These are phyloP conservation scores for Aspergillus sp. DNA, from an alignment of 2,329 filamentous ascomycete genomes.

Conservation along the genomic window DNA sequence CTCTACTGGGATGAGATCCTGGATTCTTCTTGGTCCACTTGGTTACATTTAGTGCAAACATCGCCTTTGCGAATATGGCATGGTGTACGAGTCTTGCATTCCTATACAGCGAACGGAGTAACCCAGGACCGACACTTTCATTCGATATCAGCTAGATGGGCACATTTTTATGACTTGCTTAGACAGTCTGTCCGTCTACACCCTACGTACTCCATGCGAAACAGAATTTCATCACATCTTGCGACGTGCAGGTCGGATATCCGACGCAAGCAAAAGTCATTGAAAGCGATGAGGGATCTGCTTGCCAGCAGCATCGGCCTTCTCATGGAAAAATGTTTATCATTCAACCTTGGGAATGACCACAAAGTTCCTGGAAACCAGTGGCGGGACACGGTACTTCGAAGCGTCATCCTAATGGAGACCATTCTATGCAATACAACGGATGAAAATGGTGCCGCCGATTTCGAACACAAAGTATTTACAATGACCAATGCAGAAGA, in stretches of 20 bases:
- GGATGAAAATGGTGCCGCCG: constrained; percentile 48
- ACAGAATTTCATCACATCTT: constrained; percentile 69
- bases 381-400: constrained; percentile 70
- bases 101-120: constrained; percentile 40
- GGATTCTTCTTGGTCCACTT: constrained; percentile 68
- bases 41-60: constrained; percentile 78
- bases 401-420: constrained; percentile 79
- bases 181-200: constrained; percentile 66
- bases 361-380: constrained; percentile 39
- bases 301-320: constrained; percentile 82
- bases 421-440: constrained; percentile 69
- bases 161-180: constrained; percentile 72
- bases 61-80: constrained; percentile 68
- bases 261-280: constrained; percentile 61
- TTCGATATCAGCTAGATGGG: constrained; percentile 41
- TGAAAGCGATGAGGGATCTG: constrained; percentile 68
- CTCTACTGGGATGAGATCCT: constrained; percentile 95
- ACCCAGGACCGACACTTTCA: constrained; percentile 6
- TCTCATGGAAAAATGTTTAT: constrained; percentile 76
- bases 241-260: constrained; percentile 69
- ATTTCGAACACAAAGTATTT: constrained; percentile 51
- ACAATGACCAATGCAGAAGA: constrained; percentile 56
- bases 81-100: constrained; percentile 58
- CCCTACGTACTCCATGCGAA: constrained; percentile 63
- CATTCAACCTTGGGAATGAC: constrained; percentile 52